Percentiles rank a stretch among this genome's conserved stretches.
phyloP scores from a whole-genome alignment of 1,139 yeast genomes.

The Saccharomycopsis hybrid region DNA sequence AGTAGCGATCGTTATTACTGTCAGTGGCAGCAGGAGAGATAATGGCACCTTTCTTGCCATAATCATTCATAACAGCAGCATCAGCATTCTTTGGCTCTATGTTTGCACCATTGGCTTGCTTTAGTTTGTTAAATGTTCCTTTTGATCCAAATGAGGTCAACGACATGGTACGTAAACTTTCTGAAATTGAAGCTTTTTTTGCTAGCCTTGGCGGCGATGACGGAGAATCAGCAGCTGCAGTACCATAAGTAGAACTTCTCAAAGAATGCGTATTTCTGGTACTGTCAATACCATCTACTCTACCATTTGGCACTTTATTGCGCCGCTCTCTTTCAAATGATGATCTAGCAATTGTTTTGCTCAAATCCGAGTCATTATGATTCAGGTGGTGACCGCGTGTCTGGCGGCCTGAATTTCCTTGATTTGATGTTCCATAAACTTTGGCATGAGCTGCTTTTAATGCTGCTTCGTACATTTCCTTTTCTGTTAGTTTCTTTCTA shows the following conservation, averaged over 20 bases:
- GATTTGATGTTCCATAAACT: slow-evolving; percentile 24
- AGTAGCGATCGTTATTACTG: background rate
- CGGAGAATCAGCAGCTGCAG: background rate
- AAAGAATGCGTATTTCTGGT: background rate
- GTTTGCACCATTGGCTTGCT: background rate
- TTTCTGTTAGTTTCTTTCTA: slow-evolving; percentile 23
- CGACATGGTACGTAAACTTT: slow-evolving; percentile 8
- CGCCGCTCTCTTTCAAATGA: slow-evolving; percentile 13
- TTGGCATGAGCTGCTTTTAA: slow-evolving; percentile 28
- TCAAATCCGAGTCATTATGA: background rate
- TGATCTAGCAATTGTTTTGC: slow-evolving; percentile 1
- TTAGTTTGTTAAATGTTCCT: background rate
- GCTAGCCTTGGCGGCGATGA: slow-evolving; percentile 6
- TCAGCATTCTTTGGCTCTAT: background rate
- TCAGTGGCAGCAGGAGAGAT: background rate
- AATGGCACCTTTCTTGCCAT: background rate
- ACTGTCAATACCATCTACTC: background rate
- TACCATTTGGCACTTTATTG: slow-evolving; percentile 1
- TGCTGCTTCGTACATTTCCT: slow-evolving; percentile 30
- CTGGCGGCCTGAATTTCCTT: no score
- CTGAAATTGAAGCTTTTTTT: slow-evolving; percentile 8
- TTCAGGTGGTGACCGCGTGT: no score
- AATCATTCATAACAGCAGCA: background rate
- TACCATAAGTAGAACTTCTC: background rate
- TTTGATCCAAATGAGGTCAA: slow-evolving; percentile 1